Conservation (phyloP, 305 asterid species). For the Fraxinus velutina region DNA sequence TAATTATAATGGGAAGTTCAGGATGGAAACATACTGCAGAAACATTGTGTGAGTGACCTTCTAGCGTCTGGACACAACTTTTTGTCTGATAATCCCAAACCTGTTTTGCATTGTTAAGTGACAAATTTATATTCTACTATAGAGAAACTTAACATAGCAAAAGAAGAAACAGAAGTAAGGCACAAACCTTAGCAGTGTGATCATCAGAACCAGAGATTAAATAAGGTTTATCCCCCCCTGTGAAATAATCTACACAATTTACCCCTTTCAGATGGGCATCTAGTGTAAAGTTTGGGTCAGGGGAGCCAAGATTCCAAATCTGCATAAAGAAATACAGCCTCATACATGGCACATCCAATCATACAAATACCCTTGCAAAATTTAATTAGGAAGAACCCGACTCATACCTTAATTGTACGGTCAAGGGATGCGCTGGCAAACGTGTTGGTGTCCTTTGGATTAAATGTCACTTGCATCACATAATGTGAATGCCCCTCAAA, state of each 20-base stretch:
- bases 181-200: slow-evolving; percentile 63
- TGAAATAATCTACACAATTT: slow-evolving; percentile 66
- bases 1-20: slow-evolving; percentile 55
- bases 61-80: slow-evolving; percentile 59
- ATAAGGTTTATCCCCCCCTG: slow-evolving; percentile 58
- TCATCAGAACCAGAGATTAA: slow-evolving; percentile 67
- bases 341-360: slow-evolving; percentile 6
- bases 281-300: slow-evolving; percentile 60
- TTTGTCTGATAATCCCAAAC: slow-evolving; percentile 68
- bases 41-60: slow-evolving; percentile 63
- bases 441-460: slow-evolving; percentile 63
- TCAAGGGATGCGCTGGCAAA: slow-evolving; percentile 76
- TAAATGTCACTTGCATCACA: slow-evolving; percentile 65
- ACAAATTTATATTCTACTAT: slow-evolving; percentile 2
- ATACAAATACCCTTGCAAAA: background rate
- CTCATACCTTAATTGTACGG: slow-evolving; percentile 52
- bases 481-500: slow-evolving; percentile 75
- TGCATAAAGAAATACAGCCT: slow-evolving; percentile 28
- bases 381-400: slow-evolving; percentile 7
- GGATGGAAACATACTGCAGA: slow-evolving; percentile 68
- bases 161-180: slow-evolving; percentile 17
- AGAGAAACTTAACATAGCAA: slow-evolving; percentile 12
- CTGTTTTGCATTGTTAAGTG: slow-evolving; percentile 31
- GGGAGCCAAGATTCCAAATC: slow-evolving; percentile 68
- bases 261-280: slow-evolving; percentile 70